phyloP scores from a whole-genome alignment of 129 eudicot species.

The Pulicaria dysenterica region DNA sequence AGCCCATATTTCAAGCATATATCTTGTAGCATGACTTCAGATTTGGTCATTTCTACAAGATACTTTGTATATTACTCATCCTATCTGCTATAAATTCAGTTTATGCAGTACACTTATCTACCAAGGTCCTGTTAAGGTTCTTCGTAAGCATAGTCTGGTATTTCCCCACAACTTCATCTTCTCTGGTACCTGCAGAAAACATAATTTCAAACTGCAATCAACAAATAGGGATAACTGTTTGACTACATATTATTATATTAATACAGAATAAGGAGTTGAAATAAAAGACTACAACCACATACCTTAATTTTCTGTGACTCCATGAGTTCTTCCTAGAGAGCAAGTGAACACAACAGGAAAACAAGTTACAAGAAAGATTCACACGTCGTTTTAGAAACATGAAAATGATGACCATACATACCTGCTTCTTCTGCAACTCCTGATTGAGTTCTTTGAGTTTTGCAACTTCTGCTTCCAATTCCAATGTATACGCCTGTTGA shows the following conservation, averaged over 20 bases:
- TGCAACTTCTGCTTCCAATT: slow-evolving; percentile 79
- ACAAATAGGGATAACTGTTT: neutral
- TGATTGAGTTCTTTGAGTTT: slow-evolving; percentile 74
- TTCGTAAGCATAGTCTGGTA: slow-evolving; percentile 55
- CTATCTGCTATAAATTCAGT: neutral
- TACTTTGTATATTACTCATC: neutral
- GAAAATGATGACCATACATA: slow-evolving; percentile 7
- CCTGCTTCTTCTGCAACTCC: slow-evolving; percentile 75
- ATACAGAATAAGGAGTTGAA: neutral
- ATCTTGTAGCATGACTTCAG: neutral
- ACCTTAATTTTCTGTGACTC: slow-evolving; percentile 74
- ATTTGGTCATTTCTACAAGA: slow-evolving; percentile 2
- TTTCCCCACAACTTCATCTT: slow-evolving; percentile 39
- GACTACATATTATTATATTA: neutral
- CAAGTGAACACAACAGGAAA: slow-evolving; percentile 11
- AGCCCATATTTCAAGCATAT: slow-evolving; percentile 1
- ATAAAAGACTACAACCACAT: neutral
- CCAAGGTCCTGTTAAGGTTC: slow-evolving; percentile 88
- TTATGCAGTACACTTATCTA: slow-evolving; percentile 32
- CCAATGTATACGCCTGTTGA: slow-evolving; percentile 76
- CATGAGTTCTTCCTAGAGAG: slow-evolving; percentile 61
- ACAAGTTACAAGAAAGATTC: slow-evolving; percentile 22
- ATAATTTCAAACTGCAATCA: neutral
- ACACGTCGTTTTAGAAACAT: neutral
- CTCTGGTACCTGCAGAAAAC: slow-evolving; percentile 50